A percentile compares a stretch with the other conserved stretches of the same genome.
Conservation (phyloP, 1,284 basidiomycete genomes). For the Exsudoporus floridanus region DNA sequence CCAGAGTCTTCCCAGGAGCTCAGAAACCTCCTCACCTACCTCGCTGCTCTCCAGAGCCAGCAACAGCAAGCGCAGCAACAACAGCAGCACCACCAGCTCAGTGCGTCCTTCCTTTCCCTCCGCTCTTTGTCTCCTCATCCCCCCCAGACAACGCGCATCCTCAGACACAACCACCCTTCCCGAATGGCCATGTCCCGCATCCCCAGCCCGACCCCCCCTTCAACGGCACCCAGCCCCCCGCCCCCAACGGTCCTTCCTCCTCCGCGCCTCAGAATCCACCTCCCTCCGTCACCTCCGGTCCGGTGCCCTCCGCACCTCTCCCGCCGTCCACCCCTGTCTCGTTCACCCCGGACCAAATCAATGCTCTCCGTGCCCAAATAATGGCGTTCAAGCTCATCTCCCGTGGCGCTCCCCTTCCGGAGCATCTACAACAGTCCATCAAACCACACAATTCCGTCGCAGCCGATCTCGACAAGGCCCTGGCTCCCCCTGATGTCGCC, state of each 20-base stretch:
- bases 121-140: slow-evolving; percentile 9
- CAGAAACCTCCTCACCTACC: slow-evolving; percentile 26
- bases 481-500: slow-evolving; percentile 58
- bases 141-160: slow-evolving; percentile 26
- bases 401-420: slow-evolving; percentile 79
- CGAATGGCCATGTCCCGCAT: slow-evolving; percentile 26
- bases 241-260: slow-evolving; percentile 3
- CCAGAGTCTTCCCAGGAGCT: slow-evolving; percentile 34
- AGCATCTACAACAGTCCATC: slow-evolving; percentile 78
- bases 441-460: slow-evolving; percentile 58
- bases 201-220: slow-evolving; percentile 22
- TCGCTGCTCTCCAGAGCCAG: slow-evolving; percentile 28
- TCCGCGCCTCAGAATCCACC: slow-evolving; percentile 15
- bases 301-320: slow-evolving; percentile 29
- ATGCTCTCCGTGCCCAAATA: slow-evolving; percentile 85
- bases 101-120: slow-evolving; percentile 20
- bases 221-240: slow-evolving; percentile 15
- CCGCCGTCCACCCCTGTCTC: slow-evolving; percentile 61
- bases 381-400: slow-evolving; percentile 85
- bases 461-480: slow-evolving; percentile 62
- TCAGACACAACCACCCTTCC: slow-evolving; percentile 20
- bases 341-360: slow-evolving; percentile 84
- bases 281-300: slow-evolving; percentile 28
- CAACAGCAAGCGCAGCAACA: slow-evolving; percentile 34
- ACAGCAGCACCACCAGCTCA: slow-evolving; percentile 31